Evolutionary conservation across 352 stramenopile species (phyloP).

Genomic region (Blastocystis hominis): DNA sequence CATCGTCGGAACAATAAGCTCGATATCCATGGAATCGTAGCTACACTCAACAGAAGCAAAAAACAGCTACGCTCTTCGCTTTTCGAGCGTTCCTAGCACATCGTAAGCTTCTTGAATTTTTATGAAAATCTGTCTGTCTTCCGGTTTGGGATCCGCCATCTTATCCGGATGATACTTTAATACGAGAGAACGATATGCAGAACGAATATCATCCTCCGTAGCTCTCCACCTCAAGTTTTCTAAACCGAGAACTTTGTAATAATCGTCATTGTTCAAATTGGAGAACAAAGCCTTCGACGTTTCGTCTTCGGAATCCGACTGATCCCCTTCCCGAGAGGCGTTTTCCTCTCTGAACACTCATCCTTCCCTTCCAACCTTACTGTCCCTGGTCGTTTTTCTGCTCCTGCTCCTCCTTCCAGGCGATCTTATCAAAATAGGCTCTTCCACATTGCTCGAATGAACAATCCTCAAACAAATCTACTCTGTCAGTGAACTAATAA

Average conservation of each 20-base stretch:
- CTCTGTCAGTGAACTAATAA: not conserved
- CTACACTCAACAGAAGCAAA: not conserved
- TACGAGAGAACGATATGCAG: slow-evolving; percentile 70
- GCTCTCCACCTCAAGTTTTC: slow-evolving; percentile 59
- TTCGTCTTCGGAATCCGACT: not conserved
- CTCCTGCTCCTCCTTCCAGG: not conserved
- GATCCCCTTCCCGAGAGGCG: not conserved
- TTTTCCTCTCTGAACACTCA: not conserved
- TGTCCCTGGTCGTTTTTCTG: not conserved
- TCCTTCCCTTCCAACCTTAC: not conserved
- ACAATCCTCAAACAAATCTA: slow-evolving; percentile 34
- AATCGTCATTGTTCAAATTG: slow-evolving; percentile 59
- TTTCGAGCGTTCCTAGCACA: slow-evolving; percentile 65
- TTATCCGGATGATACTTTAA: slow-evolving; percentile 76
- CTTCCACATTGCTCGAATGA: not conserved
- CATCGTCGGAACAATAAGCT: slow-evolving; percentile 48
- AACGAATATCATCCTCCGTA: slow-evolving; percentile 61
- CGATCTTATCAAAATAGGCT: slow-evolving; percentile 4
- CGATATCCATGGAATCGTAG: slow-evolving; percentile 36
- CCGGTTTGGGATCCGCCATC: slow-evolving; percentile 62
- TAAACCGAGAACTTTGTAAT: slow-evolving; percentile 62
- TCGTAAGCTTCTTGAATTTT: slow-evolving; percentile 72
- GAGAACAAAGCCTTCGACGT: not conserved
- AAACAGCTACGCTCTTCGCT: slow-evolving; percentile 61
- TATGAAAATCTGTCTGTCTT: slow-evolving; percentile 67